phyloP scores from a whole-genome alignment of 441 rosid genomes.

The Raphanus hybrid region DNA sequence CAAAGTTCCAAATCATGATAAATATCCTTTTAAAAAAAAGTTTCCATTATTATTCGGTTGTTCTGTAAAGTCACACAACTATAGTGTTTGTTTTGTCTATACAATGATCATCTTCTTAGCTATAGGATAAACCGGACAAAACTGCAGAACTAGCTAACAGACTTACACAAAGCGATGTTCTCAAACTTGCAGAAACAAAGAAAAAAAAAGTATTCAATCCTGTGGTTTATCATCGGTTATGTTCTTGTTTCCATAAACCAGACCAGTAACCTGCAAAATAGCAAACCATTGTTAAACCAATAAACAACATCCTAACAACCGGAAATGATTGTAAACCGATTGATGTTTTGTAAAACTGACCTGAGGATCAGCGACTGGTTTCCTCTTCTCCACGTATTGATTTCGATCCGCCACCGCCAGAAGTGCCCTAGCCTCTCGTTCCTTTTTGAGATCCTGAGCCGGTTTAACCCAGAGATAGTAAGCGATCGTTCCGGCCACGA shows the following conservation, averaged over 20 bases:
- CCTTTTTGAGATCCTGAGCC: conserved; percentile 76
- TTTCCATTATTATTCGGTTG: conserved; percentile 26
- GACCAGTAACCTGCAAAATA: conserved; percentile 69
- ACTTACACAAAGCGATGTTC: conserved; percentile 16
- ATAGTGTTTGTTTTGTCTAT: conserved; percentile 29
- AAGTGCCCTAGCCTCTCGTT: conserved; percentile 76
- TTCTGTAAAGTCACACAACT: conserved; percentile 26
- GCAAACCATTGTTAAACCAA: background rate
- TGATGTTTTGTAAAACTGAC: conserved; percentile 35
- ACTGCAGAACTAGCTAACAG: conserved; percentile 34
- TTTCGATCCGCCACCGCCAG: conserved; percentile 70
- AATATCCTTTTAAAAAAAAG: background rate
- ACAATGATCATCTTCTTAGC: conserved; percentile 30
- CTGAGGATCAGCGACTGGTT: conserved; percentile 87
- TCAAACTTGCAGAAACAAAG: background rate
- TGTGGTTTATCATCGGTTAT: conserved; percentile 45
- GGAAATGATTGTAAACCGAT: background rate
- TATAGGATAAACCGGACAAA: conserved; percentile 22
- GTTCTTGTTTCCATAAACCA: conserved; percentile 76
- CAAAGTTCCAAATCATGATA: background rate
- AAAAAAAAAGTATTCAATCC: conserved; percentile 3
- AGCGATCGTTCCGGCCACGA: conserved; percentile 85
- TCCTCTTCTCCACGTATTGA: conserved; percentile 70
- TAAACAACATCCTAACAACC: background rate
- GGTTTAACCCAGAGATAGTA: conserved; percentile 94